Percentiles rank a stretch among this genome's conserved stretches.
These are phyloP conservation scores for Parafenestella ontariensis DNA, from an alignment of 2,329 filamentous ascomycete species.

Conservation along the genomic window DNA sequence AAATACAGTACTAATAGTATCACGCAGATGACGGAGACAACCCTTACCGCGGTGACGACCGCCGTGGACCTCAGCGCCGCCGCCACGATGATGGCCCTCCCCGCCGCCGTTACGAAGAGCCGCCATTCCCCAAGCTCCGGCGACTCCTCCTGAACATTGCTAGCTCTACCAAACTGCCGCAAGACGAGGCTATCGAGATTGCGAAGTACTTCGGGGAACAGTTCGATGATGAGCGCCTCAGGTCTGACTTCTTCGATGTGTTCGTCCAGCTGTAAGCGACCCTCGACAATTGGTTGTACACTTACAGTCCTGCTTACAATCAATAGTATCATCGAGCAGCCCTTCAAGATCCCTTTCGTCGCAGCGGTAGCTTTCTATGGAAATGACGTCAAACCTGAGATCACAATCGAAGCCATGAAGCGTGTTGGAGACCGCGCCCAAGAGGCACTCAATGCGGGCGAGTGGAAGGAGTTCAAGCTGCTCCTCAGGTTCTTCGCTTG, in stretches of 20 bases:
- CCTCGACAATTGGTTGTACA: too few relatives aligned
- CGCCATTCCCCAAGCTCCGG: conserved; percentile 43
- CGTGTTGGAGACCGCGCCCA: conserved; percentile 69
- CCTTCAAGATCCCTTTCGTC: conserved; percentile 95
- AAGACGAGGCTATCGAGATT: conserved; percentile 48
- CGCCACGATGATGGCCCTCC: conserved; percentile 36
- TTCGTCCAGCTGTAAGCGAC: conserved; percentile 71
- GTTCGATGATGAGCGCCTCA: conserved; percentile 77
- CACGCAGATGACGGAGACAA: conserved; percentile 37
- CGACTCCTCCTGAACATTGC: conserved; percentile 47
- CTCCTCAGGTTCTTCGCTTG: conserved; percentile 88
- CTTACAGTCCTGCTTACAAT: conserved; percentile 14
- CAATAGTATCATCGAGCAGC: conserved; percentile 77
- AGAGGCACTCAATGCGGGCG: conserved; percentile 71
- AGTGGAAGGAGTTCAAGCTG: conserved; percentile 92
- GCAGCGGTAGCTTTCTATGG: conserved; percentile 81
- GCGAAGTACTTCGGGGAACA: conserved; percentile 77
- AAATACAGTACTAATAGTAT: conserved; percentile 9
- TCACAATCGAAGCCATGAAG: conserved; percentile 73
- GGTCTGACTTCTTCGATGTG: conserved; percentile 74
- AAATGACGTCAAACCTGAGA: conserved; percentile 78
- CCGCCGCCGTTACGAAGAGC: conserved; percentile 46
- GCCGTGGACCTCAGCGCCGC: conserved; percentile 41
- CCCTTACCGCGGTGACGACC: conserved; percentile 36
- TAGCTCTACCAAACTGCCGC: conserved; percentile 46